Evolutionary conservation across 768 basidiomycete genomes (phyloP).

Genomic region (Tylopilus plumbeoviolaceoides): DNA sequence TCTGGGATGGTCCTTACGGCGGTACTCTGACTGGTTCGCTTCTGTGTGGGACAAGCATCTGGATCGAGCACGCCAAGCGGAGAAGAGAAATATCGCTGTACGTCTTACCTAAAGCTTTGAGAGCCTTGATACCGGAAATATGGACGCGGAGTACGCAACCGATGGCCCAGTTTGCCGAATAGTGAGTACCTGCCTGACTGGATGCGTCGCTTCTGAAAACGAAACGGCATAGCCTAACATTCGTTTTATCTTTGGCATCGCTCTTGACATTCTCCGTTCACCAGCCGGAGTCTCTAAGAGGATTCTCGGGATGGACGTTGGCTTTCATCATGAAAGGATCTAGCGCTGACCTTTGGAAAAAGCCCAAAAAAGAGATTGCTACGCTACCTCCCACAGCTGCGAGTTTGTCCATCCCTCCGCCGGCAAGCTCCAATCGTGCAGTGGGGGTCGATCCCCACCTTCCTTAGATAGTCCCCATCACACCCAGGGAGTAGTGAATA

Average conservation of each 20-base stretch:
- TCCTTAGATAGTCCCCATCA: no score
- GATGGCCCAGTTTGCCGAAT: constrained; percentile 45
- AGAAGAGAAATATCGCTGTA: constrained; percentile 80
- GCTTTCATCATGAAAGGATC: constrained; percentile 63
- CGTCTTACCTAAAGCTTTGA: constrained; percentile 67
- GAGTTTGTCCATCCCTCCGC: constrained; percentile 2
- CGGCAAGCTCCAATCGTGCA: not conserved
- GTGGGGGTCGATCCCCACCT: not conserved
- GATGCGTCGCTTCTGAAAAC: constrained; percentile 8
- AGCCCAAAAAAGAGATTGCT: constrained; percentile 16
- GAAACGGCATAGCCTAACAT: constrained; percentile 42
- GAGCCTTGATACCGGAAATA: constrained; percentile 54
- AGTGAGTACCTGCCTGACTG: constrained; percentile 36
- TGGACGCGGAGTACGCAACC: constrained; percentile 46
- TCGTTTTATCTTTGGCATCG: constrained; percentile 60
- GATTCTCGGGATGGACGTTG: constrained; percentile 69
- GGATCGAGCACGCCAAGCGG: constrained; percentile 67
- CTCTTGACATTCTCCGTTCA: constrained; percentile 63
- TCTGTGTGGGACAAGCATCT: constrained; percentile 71
- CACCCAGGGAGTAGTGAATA: no score
- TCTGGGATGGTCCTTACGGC: constrained; percentile 77
- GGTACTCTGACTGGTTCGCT: constrained; percentile 64
- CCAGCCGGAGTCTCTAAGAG: constrained; percentile 61
- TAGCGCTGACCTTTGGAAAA: constrained; percentile 51
- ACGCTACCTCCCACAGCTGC: constrained; percentile 7